Percentiles rank a stretch among this genome's conserved stretches.
Evolutionary conservation across 108 stramenopile species (phyloP).

Genomic region (Fragilariopsis cylindrus): DNA sequence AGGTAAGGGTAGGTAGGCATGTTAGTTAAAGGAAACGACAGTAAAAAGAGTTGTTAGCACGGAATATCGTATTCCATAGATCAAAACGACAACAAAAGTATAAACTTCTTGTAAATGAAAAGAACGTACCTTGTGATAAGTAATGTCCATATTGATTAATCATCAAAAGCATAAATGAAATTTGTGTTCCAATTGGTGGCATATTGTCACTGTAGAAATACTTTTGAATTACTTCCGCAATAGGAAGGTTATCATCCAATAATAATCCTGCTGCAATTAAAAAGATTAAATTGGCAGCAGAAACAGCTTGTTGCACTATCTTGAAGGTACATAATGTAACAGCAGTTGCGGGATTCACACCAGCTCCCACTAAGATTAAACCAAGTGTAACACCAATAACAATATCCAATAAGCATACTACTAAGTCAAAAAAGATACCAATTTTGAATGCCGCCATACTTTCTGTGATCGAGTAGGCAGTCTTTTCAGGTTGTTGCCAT

Average conservation of each 20-base stretch:
- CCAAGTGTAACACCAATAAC: slow-evolving; percentile 34
- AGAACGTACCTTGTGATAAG: slow-evolving; percentile 23
- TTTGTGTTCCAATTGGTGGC: slow-evolving; percentile 37
- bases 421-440: slow-evolving; percentile 24
- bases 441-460: slow-evolving; percentile 26
- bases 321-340: slow-evolving; percentile 35
- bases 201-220: slow-evolving; percentile 38
- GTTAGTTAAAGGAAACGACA: background rate
- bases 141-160: slow-evolving; percentile 33
- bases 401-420: slow-evolving; percentile 17
- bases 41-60: background rate
- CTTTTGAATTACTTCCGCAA: slow-evolving; percentile 26
- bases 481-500: slow-evolving; percentile 32
- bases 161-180: slow-evolving; percentile 31
- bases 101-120: background rate
- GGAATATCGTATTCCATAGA: background rate
- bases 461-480: slow-evolving; percentile 21
- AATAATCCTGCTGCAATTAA: slow-evolving; percentile 20
- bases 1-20: background rate
- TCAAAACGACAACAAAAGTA: background rate
- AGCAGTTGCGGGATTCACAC: slow-evolving; percentile 40
- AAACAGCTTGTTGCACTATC: slow-evolving; percentile 27
- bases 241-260: slow-evolving; percentile 27
- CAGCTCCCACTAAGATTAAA: slow-evolving; percentile 41
- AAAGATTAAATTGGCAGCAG: slow-evolving; percentile 17